phyloP scores from a whole-genome alignment of 805 yeast species.

The Yamadazyma sp. region DNA sequence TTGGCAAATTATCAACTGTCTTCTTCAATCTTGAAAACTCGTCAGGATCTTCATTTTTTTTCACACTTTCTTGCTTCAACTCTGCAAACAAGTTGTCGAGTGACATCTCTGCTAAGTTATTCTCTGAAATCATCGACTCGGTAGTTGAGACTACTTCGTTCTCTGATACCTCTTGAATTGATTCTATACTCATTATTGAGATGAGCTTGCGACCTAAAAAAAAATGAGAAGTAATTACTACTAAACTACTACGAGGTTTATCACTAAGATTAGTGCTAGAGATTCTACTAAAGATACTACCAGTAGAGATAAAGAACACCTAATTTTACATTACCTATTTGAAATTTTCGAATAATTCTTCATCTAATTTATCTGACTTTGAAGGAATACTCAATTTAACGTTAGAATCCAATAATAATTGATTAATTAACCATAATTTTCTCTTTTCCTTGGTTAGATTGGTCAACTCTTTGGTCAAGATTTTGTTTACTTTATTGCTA shows the following conservation, averaged over 20 bases:
- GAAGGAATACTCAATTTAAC: slow-evolving; percentile 33
- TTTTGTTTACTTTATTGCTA: slow-evolving; percentile 34
- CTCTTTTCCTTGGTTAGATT: slow-evolving; percentile 28
- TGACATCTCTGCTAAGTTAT: slow-evolving; percentile 11
- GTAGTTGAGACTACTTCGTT: slow-evolving; percentile 19
- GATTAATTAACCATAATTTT: slow-evolving; percentile 39
- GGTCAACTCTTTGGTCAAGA: slow-evolving; percentile 29
- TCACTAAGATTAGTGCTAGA: too few relatives aligned
- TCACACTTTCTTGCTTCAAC: slow-evolving; percentile 21
- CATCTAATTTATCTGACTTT: slow-evolving; percentile 11
- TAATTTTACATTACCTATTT: too few relatives aligned
- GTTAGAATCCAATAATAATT: slow-evolving; percentile 42
- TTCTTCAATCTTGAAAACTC: slow-evolving; percentile 34
- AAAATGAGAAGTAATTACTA: too few relatives aligned
- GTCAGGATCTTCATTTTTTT: slow-evolving; percentile 11
- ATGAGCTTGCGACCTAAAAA: slow-evolving; percentile 3
- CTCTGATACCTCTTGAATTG: slow-evolving; percentile 25
- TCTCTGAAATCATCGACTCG: slow-evolving; percentile 22
- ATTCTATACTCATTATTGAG: slow-evolving; percentile 11
- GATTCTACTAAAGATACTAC: too few relatives aligned
- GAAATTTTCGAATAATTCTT: slow-evolving; percentile 11
- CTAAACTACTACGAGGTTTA: neutral
- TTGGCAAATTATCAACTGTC: slow-evolving; percentile 37
- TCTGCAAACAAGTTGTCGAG: slow-evolving; percentile 33
- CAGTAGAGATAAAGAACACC: too few relatives aligned